Percentiles rank a stretch among this genome's conserved stretches.
These are phyloP conservation scores for Fomes fomentarius DNA, from an alignment of 1,284 basidiomycete genomes.

Conservation along the genomic window DNA sequence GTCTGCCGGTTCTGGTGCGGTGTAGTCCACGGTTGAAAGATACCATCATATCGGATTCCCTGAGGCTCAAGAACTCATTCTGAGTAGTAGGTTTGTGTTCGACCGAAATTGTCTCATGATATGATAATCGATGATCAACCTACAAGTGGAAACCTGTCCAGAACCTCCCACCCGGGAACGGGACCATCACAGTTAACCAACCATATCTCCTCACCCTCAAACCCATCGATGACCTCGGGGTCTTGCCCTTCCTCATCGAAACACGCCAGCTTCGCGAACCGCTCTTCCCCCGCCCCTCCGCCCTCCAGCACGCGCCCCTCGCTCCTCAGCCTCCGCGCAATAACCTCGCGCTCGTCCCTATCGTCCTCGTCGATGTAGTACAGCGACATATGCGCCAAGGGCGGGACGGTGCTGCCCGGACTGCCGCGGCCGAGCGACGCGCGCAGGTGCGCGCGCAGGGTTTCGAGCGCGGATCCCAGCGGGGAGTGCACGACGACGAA, in stretches of 20 bases:
- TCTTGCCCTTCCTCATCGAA: constrained; percentile 14
- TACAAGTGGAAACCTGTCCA: constrained; percentile 40
- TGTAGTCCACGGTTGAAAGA: no score
- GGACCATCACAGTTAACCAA: constrained; percentile 63
- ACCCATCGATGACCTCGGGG: constrained; percentile 43
- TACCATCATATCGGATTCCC: no score
- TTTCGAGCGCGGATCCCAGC: constrained; percentile 39
- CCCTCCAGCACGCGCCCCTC: constrained; percentile 36
- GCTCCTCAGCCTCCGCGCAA: constrained; percentile 40
- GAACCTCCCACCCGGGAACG: constrained; percentile 59
- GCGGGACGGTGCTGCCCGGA: constrained; percentile 47
- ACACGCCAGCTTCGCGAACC: constrained; percentile 31
- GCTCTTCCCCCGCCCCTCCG: constrained; percentile 31
- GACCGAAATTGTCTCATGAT: no score
- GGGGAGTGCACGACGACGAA: constrained; percentile 53
- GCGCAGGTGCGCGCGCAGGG: constrained; percentile 54
- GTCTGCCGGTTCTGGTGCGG: no score
- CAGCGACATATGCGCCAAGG: constrained; percentile 70
- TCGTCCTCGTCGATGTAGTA: constrained; percentile 71
- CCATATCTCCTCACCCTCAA: constrained; percentile 63
- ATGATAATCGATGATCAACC: background rate
- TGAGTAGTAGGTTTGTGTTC: no score
- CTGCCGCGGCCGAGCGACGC: constrained; percentile 43
- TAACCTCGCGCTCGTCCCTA: constrained; percentile 38
- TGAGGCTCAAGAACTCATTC: no score